These are phyloP conservation scores for Harringtonia aguacate DNA, from an alignment of 2,329 filamentous ascomycete genomes.

Conservation along the genomic window DNA sequence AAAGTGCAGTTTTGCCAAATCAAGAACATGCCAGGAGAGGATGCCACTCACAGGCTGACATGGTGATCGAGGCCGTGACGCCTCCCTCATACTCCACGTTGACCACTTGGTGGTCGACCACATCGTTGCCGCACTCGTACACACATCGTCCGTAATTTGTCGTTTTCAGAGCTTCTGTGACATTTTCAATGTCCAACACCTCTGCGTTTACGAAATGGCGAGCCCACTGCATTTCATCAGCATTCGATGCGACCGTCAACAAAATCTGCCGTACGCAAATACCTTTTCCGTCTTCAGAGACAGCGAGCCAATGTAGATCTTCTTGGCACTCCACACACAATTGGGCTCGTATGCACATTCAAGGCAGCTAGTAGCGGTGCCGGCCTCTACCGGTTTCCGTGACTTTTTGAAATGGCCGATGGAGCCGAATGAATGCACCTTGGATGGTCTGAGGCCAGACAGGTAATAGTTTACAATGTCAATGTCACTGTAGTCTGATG, in stretches of 20 bases:
- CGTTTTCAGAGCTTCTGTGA: constrained; percentile 22
- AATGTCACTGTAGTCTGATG: constrained; percentile 46
- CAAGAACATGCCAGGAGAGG: constrained; percentile 73
- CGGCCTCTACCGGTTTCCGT: neutral
- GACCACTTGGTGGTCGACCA: constrained; percentile 86
- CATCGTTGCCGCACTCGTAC: constrained; percentile 85
- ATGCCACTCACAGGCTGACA: constrained; percentile 31
- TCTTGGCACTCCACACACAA: constrained; percentile 1
- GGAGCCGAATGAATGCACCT: constrained; percentile 1
- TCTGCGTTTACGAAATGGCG: neutral
- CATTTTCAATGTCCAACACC: neutral
- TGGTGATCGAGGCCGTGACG: constrained; percentile 1
- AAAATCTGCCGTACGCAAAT: too few species aligned
- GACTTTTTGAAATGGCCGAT: constrained; percentile 1
- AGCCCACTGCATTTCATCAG: neutral
- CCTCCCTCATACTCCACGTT: constrained; percentile 66
- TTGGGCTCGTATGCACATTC: neutral
- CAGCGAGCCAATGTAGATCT: neutral
- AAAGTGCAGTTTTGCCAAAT: too few species aligned
- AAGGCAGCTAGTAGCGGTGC: neutral
- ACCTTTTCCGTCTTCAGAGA: neutral
- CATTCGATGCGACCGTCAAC: too few species aligned
- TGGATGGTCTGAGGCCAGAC: neutral
- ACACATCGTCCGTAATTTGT: constrained; percentile 80
- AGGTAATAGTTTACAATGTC: constrained; percentile 1